phyloP scores from a whole-genome alignment of 1,284 basidiomycete genomes.

The Sanghuangporus weigelae region DNA sequence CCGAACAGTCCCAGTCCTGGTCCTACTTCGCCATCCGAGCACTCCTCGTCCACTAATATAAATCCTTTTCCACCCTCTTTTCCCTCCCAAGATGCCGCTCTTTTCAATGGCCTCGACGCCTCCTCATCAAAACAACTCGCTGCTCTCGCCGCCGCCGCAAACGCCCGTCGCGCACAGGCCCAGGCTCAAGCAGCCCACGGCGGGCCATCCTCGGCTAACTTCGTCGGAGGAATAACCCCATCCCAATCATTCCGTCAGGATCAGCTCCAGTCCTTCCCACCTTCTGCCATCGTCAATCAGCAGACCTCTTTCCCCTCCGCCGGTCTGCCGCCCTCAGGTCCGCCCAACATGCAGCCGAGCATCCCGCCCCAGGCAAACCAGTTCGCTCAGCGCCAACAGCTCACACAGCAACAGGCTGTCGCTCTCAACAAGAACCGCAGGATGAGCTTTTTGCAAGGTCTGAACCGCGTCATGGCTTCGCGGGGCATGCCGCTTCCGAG shows the following conservation, averaged over 20 bases:
- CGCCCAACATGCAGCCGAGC: conserved; percentile 18
- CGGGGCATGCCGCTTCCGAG: conserved; percentile 60
- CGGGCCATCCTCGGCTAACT: conserved; percentile 62
- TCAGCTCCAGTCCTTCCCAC: conserved; percentile 24
- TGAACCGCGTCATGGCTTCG: conserved; percentile 51
- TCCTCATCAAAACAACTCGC: conserved; percentile 69
- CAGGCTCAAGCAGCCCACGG: conserved; percentile 39
- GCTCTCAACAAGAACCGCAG: conserved; percentile 42
- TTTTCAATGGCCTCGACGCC: conserved; percentile 43
- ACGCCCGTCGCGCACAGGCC: conserved; percentile 45
- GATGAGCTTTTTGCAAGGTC: conserved; percentile 49
- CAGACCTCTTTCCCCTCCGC: conserved; percentile 21
- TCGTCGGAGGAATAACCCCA: conserved; percentile 51
- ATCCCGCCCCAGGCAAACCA: conserved; percentile 20
- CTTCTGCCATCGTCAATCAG: conserved; percentile 23
- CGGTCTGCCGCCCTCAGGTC: conserved; percentile 15
- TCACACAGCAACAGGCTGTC: conserved; percentile 20
- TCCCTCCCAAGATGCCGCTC: conserved; percentile 21
- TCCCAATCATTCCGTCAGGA: conserved; percentile 16
- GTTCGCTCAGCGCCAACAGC: conserved; percentile 36
- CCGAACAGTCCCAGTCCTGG: conserved; percentile 1
- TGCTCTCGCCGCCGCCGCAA: conserved; percentile 57
- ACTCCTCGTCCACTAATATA: not conserved
- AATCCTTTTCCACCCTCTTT: not conserved
- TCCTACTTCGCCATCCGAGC: not conserved